These are phyloP conservation scores for Vigna unguiculata DNA, from an alignment of 306 rosid species.

Conservation along the genomic window DNA sequence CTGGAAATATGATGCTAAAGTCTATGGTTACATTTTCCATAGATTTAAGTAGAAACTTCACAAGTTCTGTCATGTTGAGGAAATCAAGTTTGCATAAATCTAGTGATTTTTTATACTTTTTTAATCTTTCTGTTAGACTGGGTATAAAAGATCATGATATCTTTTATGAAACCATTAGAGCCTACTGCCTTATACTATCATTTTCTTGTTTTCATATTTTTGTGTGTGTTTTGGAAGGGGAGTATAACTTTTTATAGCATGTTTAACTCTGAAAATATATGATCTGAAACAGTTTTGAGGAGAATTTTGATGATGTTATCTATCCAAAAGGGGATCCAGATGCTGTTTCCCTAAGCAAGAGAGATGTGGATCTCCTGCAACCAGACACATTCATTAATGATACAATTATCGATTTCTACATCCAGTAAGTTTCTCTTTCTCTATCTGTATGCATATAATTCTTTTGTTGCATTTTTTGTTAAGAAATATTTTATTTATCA, in stretches of 20 bases:
- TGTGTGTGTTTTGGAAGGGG: not conserved
- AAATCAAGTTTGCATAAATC: not conserved
- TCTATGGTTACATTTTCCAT: slow-evolving; percentile 29
- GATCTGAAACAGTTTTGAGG: slow-evolving; percentile 69
- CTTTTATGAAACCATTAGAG: slow-evolving; percentile 21
- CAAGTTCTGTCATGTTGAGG: slow-evolving; percentile 1
- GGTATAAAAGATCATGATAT: slow-evolving; percentile 16
- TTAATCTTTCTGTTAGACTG: slow-evolving; percentile 11
- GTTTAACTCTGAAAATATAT: slow-evolving; percentile 39
- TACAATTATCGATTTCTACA: slow-evolving; percentile 92
- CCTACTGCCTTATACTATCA: slow-evolving; percentile 2
- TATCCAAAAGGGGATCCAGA: slow-evolving; percentile 95
- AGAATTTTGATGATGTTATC: slow-evolving; percentile 79
- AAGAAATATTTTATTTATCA: not conserved
- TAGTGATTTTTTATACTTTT: slow-evolving; percentile 24
- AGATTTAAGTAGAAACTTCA: slow-evolving; percentile 23
- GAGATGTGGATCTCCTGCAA: slow-evolving; percentile 93
- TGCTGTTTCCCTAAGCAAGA: slow-evolving; percentile 87
- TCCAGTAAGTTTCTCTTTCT: slow-evolving; percentile 68
- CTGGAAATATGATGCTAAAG: slow-evolving; percentile 26
- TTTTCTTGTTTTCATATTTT: not conserved
- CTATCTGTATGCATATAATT: not conserved
- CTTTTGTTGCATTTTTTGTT: slow-evolving; percentile 7
- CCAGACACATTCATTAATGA: slow-evolving; percentile 96
- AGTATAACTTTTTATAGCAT: not conserved